Base-by-base conservation (phyloP, 164 flowering plant genomes). In the Vitis labrusca region DNA sequence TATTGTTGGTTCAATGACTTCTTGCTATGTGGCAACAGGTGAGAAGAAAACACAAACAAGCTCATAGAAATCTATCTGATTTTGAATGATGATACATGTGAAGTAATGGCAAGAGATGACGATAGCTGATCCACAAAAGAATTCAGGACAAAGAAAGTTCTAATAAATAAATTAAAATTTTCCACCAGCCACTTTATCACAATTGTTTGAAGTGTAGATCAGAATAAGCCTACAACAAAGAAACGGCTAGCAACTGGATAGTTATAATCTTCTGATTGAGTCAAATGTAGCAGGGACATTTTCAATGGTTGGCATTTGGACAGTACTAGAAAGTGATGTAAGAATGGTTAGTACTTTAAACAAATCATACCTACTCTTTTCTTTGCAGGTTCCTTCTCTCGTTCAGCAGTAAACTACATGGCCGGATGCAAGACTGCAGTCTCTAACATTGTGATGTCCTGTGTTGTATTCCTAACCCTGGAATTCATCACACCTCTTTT, bases 11-110 rank as follows among this genome's bases (percentile, higher is more conserved):
- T 94, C 98, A 49, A 79, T 92, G 89, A 89, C 96, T 61, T 94
- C 97, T 32, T 92, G 98, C 83, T 94, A 88, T 78, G 93, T 91
- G 14, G 85, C 96, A 19, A 91, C 98, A 76, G 97, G 97, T 89
- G 69, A 76, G 67, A 32, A 63, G 19, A 8, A 69, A 64, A 10
- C n/a, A 62, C 19, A 32, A 47, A 13, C 23, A 14, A 14, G n/a
- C 27, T 63, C 51, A 30, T 2, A 8, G 61, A 7, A 65, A 37
- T 9, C 66, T 44, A 48, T 47, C 49, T 59, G 13, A n/a, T 53
- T 47, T 48, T 55, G n/a, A 59, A 49, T 32, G 12, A 55, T 55
- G 61, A 66, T 47, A 37, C 44, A 37, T 37, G 44, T 37, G 6
- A 37, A 37, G 44, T 37, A 37, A 23, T 23, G 6, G 44, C 44